Base-by-base conservation (phyloP, 75 land plant species). In the Adiantum capillusveneris region DNA sequence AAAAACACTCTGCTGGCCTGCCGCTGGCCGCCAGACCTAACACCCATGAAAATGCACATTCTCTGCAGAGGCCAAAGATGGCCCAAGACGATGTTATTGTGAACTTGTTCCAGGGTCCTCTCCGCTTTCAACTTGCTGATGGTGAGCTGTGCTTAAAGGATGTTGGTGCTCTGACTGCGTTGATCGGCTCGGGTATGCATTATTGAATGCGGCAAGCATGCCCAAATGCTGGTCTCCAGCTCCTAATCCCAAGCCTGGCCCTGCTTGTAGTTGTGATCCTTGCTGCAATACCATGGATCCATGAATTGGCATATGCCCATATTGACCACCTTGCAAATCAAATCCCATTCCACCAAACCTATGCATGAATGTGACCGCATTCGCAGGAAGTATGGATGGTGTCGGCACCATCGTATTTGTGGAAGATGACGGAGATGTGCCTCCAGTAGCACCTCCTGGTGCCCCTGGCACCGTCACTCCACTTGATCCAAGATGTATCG, bases 251-350 rank as follows among this genome's bases (percentile, higher is more conserved):
- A 46, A 21, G 6, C 50, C 52, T 48, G 29, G 39, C 31, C 55
- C 46, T 63, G 72, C 22, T 22, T 75, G 68, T 62, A 73, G 79
- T 17, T 79, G 56, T 2, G 52, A 42, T 54, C 65, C 77, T 29
- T 75, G 82, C 61, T 70, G 82, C 63, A 86, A 66, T 36, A 83
- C 21, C 90, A 86, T 86, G 5, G 90, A 83, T 9, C 84, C 75
- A 36, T 79, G 79, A 11, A 76, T 53, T 25, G 76, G 76, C 63
- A 72, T 60, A 17, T 62, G 69, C n/a, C 65, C 70, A 34, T 66
- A 46, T 46, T 20, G 53, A 49, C 24, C 65, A 41, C 44, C 62
- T 57, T 62, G 54, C 66, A 53, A 63, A 56, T 25, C 62, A 27
- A 65, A 69, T 62, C 27, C 58, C 62, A 11, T 54, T 58, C 72